A percentile compares a stretch with the other conserved stretches of the same genome.
Conservation (phyloP, 2,329 filamentous ascomycete species). For the Ascochyta viciae-villosae region DNA sequence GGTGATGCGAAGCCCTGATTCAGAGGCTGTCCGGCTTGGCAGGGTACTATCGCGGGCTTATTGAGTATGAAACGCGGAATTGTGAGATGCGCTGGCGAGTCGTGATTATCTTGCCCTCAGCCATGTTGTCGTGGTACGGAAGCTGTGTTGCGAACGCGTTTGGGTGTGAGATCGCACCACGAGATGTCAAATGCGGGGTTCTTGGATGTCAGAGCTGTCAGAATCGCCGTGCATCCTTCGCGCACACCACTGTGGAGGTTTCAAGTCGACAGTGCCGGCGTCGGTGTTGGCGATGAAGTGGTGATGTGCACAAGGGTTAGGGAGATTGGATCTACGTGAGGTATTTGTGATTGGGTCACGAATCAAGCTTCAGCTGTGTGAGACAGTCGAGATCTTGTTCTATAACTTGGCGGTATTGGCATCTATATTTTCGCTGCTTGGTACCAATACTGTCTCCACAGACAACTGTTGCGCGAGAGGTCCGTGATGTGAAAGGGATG, state of each 20-base stretch:
- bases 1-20: constrained; percentile 15
- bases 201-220: background rate
- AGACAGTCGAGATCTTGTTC: constrained; percentile 20
- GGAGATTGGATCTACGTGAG: constrained; percentile 9
- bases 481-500: background rate
- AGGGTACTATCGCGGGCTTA: constrained; percentile 7
- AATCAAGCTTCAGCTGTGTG: constrained; percentile 16
- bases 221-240: background rate
- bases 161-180: background rate
- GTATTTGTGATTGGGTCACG: constrained; percentile 5
- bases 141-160: background rate
- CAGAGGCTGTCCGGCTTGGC: constrained; percentile 24
- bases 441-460: background rate
- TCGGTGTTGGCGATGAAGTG: background rate
- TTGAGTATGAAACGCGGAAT: constrained; percentile 1
- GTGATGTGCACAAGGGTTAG: constrained; percentile 5
- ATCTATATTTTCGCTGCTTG: background rate
- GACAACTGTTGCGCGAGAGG: background rate
- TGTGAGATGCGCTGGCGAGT: constrained; percentile 17
- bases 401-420: constrained; percentile 14
- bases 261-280: background rate
- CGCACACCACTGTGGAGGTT: background rate
- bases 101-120: background rate
- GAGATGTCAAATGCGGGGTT: background rate
- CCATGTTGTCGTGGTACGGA: background rate